A percentile compares a stretch with the other conserved stretches of the same genome.
Evolutionary conservation across 805 yeast genomes (phyloP).

Genomic region (Ogataea trehaloabstinens): DNA sequence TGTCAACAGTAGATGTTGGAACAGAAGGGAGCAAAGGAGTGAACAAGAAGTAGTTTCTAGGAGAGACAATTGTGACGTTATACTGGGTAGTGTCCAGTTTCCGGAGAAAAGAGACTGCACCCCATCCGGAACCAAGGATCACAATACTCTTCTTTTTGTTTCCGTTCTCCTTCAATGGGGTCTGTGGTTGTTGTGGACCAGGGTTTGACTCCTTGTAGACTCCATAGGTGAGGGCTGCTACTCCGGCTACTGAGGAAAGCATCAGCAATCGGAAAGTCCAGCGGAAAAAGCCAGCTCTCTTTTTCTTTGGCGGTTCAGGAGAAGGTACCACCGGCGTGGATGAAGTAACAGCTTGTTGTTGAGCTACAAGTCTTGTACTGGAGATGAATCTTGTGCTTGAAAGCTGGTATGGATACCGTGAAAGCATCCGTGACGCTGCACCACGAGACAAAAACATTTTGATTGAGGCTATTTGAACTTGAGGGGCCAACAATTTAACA

Average conservation of each 20-base stretch:
- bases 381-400: conserved; percentile 7
- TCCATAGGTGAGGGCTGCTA: conserved; percentile 59
- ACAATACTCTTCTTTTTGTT: conserved; percentile 68
- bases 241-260: conserved; percentile 45
- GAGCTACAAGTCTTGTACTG: conserved; percentile 3
- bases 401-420: not conserved
- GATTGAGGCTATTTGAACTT: too few relatives aligned
- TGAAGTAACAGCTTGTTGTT: conserved; percentile 8
- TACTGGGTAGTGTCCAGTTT: conserved; percentile 80
- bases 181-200: conserved; percentile 55
- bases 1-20: conserved; percentile 88
- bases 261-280: conserved; percentile 48
- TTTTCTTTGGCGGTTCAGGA: conserved; percentile 8
- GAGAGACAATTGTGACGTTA: conserved; percentile 86
- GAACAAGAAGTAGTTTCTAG: conserved; percentile 91
- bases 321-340: not conserved
- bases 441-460: not conserved
- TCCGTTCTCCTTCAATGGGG: conserved; percentile 44
- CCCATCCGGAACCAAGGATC: conserved; percentile 91
- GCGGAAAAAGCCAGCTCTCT: conserved; percentile 30
- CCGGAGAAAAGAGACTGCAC: conserved; percentile 78
- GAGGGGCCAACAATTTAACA: too few relatives aligned
- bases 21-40: conserved; percentile 94
- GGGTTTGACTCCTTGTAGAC: conserved; percentile 64
- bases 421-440: not conserved